Conservation (phyloP, 192 early-diverging fungal species). For the Phycomyces blakesleeanus region DNA sequence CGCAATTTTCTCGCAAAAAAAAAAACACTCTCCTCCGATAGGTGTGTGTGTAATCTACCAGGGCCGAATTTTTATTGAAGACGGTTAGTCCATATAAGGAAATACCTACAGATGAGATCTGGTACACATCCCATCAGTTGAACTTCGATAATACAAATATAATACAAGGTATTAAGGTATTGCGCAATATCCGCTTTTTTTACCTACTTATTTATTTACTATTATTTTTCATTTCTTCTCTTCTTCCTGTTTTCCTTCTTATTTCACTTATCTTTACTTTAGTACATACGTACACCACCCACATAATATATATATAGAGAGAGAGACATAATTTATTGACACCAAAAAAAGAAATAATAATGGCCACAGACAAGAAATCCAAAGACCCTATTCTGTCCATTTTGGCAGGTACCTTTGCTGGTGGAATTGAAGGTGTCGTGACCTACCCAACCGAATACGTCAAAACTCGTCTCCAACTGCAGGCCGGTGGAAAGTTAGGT, state of each 20-base stretch:
- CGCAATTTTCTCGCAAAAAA: no score
- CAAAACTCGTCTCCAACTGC: conserved; percentile 94
- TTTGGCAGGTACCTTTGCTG: conserved; percentile 80
- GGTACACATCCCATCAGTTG: no score
- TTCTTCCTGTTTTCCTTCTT: conserved; percentile 7
- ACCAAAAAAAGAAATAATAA: background rate
- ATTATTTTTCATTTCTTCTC: background rate
- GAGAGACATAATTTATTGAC: no score
- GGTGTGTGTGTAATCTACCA: no score
- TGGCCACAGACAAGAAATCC: conserved; percentile 21
- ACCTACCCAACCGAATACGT: conserved; percentile 97
- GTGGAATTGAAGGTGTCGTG: conserved; percentile 82
- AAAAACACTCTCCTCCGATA: no score
- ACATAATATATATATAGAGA: no score
- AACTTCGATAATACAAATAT: no score
- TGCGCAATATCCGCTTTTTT: background rate
- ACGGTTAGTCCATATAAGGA: background rate
- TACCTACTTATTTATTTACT: background rate
- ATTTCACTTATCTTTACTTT: background rate
- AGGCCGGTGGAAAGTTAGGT: conserved; percentile 43
- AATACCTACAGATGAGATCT: background rate
- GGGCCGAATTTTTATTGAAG: background rate
- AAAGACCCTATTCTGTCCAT: conserved; percentile 62
- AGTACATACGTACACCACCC: no score
- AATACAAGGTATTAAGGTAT: background rate